Evolutionary conservation across 2,329 filamentous ascomycete species (phyloP), one percentile per base, ranked within the genome.

Genomic region (Pseudogymnoascus destructans): DNA sequence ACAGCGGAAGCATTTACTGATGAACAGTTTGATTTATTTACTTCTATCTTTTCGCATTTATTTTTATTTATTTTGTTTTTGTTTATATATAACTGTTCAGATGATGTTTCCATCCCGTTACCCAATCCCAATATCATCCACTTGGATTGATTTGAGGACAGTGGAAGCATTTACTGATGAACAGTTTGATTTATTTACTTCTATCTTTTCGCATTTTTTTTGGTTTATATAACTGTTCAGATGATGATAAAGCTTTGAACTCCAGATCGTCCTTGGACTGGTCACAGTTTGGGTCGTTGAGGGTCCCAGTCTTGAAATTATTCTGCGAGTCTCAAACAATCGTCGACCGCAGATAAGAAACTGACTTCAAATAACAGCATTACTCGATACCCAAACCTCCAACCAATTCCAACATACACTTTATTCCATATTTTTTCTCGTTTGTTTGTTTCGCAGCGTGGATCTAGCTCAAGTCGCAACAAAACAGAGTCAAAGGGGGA

Each of bases 161-260:
- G 7, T 15, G n/a, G 35, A 36, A 17, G n/a, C 35, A 17, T 17
- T 36, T 36, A 36, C 35, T 40, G 36, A 42, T 42, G 19, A 42
- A 23, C 17, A 23, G 19, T 42, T 42, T 42, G 17, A 23, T 40
- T 19, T 40, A 19, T 40, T 19, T 40, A 19, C 17, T 40, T 19
- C 15, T 11, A 40, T 10, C 17, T 19, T 40, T 38, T 19, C 15
- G 3, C 15, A 19, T 40, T 40, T 40, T 19, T 11, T 19, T 40
- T 10, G 10, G 5, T 19, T 40, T 19, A 19, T n/a, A 19, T 9
- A n/a, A 42, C 38, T 42, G 38, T 42, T 42, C 19, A 23, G 3
- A 42, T 42, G 38, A 42, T 42, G 38, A 42, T 42, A 23, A 23
- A 42, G 38, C 38, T 42, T 42, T 42, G 38, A 42, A 42, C 38